Conservation (phyloP, 2,329 filamentous ascomycete genomes). For the Grosmannia clavigera region DNA sequence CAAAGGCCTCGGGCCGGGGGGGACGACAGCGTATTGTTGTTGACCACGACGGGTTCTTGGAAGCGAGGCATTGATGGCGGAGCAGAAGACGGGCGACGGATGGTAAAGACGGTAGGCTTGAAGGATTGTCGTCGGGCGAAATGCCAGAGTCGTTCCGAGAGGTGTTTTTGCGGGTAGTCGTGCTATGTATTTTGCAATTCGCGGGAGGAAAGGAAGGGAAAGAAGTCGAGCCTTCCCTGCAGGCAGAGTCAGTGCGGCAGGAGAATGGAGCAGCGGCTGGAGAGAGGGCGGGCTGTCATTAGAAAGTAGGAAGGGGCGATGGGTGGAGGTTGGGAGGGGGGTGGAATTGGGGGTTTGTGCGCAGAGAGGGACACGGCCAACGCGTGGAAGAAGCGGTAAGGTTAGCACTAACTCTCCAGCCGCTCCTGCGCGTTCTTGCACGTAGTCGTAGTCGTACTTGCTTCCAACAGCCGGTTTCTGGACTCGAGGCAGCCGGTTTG, state of each 20-base stretch:
- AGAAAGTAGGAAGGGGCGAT: conserved; percentile 1
- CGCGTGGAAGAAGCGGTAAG: not conserved
- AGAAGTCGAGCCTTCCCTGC: not conserved
- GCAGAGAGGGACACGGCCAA: not conserved
- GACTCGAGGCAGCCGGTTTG: too few relatives aligned
- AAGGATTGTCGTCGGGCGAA: not conserved
- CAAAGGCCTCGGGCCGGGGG: conserved; percentile 3
- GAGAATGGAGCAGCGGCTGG: not conserved
- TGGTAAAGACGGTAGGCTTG: not conserved
- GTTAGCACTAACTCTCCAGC: not conserved
- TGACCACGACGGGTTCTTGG: not conserved
- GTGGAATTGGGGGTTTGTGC: not conserved
- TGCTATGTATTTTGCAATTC: not conserved
- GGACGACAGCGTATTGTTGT: not conserved
- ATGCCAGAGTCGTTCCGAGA: not conserved
- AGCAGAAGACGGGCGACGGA: not conserved
- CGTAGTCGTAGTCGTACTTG: too few relatives aligned
- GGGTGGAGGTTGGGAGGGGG: not conserved
- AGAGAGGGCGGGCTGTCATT: not conserved
- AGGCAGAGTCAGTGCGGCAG: not conserved
- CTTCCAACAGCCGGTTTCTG: too few relatives aligned
- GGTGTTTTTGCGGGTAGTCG: too few relatives aligned
- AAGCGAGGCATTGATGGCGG: not conserved
- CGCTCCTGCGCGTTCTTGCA: too few relatives aligned
- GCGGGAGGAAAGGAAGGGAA: not conserved